Evolutionary conservation across 805 yeast species (phyloP).

Genomic region (Sugiyamaella lignohabitans): DNA sequence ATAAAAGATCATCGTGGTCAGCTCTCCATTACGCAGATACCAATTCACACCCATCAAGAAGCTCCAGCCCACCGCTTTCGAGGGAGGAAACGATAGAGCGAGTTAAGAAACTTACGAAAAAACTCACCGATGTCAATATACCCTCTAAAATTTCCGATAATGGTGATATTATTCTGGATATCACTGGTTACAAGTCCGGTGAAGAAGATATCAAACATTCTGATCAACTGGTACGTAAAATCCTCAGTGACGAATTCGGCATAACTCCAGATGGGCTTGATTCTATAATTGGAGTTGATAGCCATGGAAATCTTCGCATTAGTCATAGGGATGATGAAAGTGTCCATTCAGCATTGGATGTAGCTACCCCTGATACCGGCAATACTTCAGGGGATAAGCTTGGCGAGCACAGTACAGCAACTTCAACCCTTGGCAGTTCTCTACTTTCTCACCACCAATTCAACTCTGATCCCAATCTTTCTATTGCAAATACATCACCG

Average conservation of each 20-base stretch:
- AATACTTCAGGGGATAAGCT: neutral
- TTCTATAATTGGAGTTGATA: conserved; percentile 28
- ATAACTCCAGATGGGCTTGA: conserved; percentile 25
- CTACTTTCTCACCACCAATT: neutral
- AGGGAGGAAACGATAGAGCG: conserved; percentile 46
- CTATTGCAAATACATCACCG: conserved; percentile 3
- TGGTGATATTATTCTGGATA: conserved; percentile 86
- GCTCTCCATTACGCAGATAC: conserved; percentile 6
- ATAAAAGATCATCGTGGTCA: neutral
- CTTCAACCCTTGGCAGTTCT: neutral
- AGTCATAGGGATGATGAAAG: conserved; percentile 16
- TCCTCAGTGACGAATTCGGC: conserved; percentile 67
- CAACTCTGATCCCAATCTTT: neutral
- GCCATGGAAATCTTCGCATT: conserved; percentile 32
- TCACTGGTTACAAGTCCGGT: conserved; percentile 92
- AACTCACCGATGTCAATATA: conserved; percentile 63
- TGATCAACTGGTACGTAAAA: conserved; percentile 65
- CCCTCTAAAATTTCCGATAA: conserved; percentile 83
- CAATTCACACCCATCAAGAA: too few relatives aligned
- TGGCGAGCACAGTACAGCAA: neutral
- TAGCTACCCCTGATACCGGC: neutral
- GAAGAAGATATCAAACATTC: conserved; percentile 70
- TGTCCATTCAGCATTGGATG: neutral
- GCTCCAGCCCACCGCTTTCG: conserved; percentile 16
- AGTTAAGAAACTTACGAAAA: conserved; percentile 57